phyloP scores from a whole-genome alignment of 2,329 filamentous ascomycete species.

The Cordyceps cateniannulata region DNA sequence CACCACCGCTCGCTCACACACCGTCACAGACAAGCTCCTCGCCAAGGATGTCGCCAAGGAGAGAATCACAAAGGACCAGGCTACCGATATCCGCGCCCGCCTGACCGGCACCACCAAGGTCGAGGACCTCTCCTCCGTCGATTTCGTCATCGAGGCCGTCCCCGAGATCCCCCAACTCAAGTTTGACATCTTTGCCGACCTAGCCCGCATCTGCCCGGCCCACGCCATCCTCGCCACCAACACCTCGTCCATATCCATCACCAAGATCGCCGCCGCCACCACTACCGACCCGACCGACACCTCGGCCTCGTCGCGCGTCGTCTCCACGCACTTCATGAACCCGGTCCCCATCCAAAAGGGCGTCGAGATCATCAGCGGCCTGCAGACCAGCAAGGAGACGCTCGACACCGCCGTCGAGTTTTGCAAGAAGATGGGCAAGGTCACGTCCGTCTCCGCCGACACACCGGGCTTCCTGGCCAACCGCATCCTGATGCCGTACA shows the following conservation, averaged over 20 bases:
- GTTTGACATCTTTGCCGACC: slow-evolving; percentile 73
- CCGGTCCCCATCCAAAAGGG: slow-evolving; percentile 95
- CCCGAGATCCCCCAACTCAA: slow-evolving; percentile 89
- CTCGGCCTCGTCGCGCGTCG: slow-evolving; percentile 75
- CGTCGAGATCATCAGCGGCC: slow-evolving; percentile 91
- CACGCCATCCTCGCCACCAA: slow-evolving; percentile 94
- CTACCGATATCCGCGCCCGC: slow-evolving; percentile 63
- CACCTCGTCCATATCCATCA: slow-evolving; percentile 98
- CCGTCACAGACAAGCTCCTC: slow-evolving; percentile 70
- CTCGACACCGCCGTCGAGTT: slow-evolving; percentile 78
- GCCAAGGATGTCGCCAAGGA: slow-evolving; percentile 88
- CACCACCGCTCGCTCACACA: not conserved
- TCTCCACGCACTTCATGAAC: slow-evolving; percentile 99
- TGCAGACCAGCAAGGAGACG: slow-evolving; percentile 82
- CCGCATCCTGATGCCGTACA: slow-evolving; percentile 96
- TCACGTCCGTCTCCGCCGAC: slow-evolving; percentile 81
- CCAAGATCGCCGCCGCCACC: slow-evolving; percentile 85
- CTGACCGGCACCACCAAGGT: slow-evolving; percentile 66
- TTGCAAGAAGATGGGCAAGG: slow-evolving; percentile 88
- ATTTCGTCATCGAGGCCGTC: slow-evolving; percentile 97
- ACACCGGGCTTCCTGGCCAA: slow-evolving; percentile 93
- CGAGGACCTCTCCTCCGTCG: slow-evolving; percentile 71
- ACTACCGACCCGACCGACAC: slow-evolving; percentile 72
- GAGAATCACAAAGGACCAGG: slow-evolving; percentile 74
- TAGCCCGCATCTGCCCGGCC: slow-evolving; percentile 73